Conservation (phyloP, 306 rosid genomes). For the Cicer chorassanicum region DNA sequence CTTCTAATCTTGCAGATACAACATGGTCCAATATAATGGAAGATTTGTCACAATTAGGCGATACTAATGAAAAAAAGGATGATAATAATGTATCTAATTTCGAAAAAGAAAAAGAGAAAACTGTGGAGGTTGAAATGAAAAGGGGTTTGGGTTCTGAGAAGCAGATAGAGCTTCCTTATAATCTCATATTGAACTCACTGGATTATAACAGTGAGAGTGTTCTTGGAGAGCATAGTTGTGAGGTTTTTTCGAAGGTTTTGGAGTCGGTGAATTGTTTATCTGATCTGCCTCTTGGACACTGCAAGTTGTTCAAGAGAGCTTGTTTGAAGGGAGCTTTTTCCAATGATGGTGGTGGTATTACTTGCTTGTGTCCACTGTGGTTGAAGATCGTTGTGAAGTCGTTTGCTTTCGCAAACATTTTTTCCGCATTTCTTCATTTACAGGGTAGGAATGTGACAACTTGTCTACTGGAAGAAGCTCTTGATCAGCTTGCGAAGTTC, state of each 20-base stretch:
- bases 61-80: conserved; percentile 24
- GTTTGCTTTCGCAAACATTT: conserved; percentile 72
- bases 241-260: conserved; percentile 61
- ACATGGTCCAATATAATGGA: conserved; percentile 78
- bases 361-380: conserved; percentile 84
- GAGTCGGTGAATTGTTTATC: conserved; percentile 69
- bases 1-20: conserved; percentile 61
- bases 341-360: conserved; percentile 38
- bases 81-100: conserved; percentile 10
- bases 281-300: conserved; percentile 61
- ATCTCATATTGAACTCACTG: conserved; percentile 56
- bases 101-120: background rate
- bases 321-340: conserved; percentile 42
- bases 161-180: conserved; percentile 61
- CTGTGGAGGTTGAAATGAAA: background rate
- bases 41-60: conserved; percentile 64
- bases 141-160: conserved; percentile 49
- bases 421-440: conserved; percentile 63
- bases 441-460: conserved; percentile 50
- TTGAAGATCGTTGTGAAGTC: conserved; percentile 75
- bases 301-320: conserved; percentile 63
- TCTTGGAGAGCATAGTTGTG: conserved; percentile 53
- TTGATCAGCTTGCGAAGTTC: conserved; percentile 57
- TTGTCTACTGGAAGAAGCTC: conserved; percentile 58
- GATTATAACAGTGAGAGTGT: conserved; percentile 36